Evolutionary conservation across 176 grass and related monocot genomes (phyloP), one percentile per base, ranked within the genome.

Genomic region (Aechmea fasciata): DNA sequence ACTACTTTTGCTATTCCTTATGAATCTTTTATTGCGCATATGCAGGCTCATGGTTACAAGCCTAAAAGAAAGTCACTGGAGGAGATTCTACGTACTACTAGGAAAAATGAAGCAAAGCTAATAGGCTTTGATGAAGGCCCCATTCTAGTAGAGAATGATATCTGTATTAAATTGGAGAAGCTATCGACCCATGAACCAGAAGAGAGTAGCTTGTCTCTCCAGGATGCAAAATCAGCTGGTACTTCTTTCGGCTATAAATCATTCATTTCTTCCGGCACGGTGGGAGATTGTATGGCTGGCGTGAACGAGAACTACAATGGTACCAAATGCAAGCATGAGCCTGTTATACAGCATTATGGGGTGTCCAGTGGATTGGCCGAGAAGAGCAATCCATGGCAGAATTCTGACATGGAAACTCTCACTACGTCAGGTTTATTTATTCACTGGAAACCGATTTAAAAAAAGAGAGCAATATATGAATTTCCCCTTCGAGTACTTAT

Each of bases 101-200:
- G 63, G 53, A 96, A 92, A 57, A 83, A 73, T 9, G 66, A 85
- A 85, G 75, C 93, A 53, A 52, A 85, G 80, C 81, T 96, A 48
- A 81, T 92, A 65, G 93, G 93, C 23, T 96, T 89, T 87, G 76
- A 92, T 66, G 93, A 96, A 84, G 85, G 90, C 65, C 81, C 86
- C 19, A 72, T 96, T 74, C 57, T 73, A 63, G 78, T 92, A 68
- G 75, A 83, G 55, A 15, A 48, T 71, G 66, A 57, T 47, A 69
- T 78, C 64, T 77, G 68, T 62, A 63, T 68, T 75, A 18, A 77
- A 68, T 65, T 68, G 6, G 74, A 72, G 23, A 76, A 70, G 57
- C 3, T 79, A 17, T 69, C 68, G 26, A 69, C 51, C 10, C 70
- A 68, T 67, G 59, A 17, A 47, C 22, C 59, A 64, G 82, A 77